phyloP scores from a whole-genome alignment of 2,329 filamentous ascomycete species.

The Cercospora nicotianae region DNA sequence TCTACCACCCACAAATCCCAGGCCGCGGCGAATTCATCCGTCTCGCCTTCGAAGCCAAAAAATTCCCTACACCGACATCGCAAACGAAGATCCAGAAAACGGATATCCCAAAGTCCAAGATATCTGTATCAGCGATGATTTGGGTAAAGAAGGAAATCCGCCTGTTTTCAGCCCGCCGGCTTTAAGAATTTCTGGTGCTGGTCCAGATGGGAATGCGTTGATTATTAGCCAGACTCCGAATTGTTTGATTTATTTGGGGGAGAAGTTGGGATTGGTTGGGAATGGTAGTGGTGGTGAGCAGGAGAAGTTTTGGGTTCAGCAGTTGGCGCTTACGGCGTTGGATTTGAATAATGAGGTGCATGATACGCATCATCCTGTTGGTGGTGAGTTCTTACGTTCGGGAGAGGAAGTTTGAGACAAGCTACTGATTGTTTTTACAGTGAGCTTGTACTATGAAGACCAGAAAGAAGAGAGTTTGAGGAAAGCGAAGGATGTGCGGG shows the following conservation, averaged over 20 bases:
- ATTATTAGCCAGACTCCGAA: constrained; percentile 69
- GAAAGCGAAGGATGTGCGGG: constrained; percentile 59
- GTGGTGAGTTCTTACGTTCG: constrained; percentile 8
- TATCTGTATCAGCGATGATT: constrained; percentile 41
- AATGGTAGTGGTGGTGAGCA: constrained; percentile 49
- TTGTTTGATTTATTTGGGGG: constrained; percentile 70
- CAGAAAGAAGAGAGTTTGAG: constrained; percentile 67
- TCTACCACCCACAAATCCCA: constrained; percentile 70
- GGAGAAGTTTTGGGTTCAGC: constrained; percentile 59
- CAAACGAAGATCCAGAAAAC: constrained; percentile 48
- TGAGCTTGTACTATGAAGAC: constrained; percentile 64
- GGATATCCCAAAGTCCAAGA: constrained; percentile 55
- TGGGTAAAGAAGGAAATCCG: constrained; percentile 55
- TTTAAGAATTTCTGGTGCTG: constrained; percentile 54
- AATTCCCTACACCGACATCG: constrained; percentile 64
- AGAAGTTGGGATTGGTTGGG: constrained; percentile 58
- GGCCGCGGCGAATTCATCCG: constrained; percentile 75
- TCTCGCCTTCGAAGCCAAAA: constrained; percentile 68
- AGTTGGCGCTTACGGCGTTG: constrained; percentile 66
- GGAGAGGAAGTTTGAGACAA: too few relatives aligned
- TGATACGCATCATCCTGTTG: constrained; percentile 69
- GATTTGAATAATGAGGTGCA: constrained; percentile 73
- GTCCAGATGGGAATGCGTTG: constrained; percentile 56
- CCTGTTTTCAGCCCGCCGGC: constrained; percentile 67
- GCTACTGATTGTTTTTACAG: too few relatives aligned